Percentiles rank a stretch among this genome's conserved stretches.
Conservation (phyloP, 2,329 filamentous ascomycete genomes). For the Penicillium sp. region DNA sequence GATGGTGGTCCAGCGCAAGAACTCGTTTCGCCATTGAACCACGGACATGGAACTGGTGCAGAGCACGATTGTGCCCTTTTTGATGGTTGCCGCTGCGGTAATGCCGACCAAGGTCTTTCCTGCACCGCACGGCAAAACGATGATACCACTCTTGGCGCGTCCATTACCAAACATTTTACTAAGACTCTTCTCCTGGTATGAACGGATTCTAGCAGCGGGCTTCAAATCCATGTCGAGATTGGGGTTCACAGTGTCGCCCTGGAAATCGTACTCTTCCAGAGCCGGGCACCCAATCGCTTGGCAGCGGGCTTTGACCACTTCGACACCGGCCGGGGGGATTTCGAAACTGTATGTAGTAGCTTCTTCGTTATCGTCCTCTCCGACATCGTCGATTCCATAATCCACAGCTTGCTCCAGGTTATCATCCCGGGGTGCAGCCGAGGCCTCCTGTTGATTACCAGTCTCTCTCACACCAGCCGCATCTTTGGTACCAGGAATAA, state of each 20-base stretch:
- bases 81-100: conserved; percentile 94
- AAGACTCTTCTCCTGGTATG: conserved; percentile 92
- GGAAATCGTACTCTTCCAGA: conserved; percentile 95
- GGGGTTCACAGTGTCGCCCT: conserved; percentile 83
- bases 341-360: conserved; percentile 92
- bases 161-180: conserved; percentile 99
- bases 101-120: conserved; percentile 98
- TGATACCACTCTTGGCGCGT: conserved; percentile 93
- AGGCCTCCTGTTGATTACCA: conserved; percentile 37
- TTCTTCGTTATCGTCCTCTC: conserved; percentile 72
- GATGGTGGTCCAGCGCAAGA: conserved; percentile 98
- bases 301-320: conserved; percentile 85
- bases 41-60: conserved; percentile 98
- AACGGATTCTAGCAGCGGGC: conserved; percentile 35
- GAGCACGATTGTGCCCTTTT: conserved; percentile 91
- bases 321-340: conserved; percentile 77
- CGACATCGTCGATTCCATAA: conserved; percentile 67
- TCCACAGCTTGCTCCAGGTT: conserved; percentile 64
- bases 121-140: conserved; percentile 92
- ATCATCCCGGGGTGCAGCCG: conserved; percentile 40
- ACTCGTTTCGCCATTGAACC: conserved; percentile 94
- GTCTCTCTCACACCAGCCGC: conserved; percentile 84
- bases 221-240: conserved; percentile 93
- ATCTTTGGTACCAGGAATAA: conserved; percentile 92
- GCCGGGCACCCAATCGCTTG: conserved; percentile 82